A percentile compares a stretch with the other conserved stretches of the same genome.
These are phyloP conservation scores for Pseudocercospora crystallina DNA, from an alignment of 2,329 filamentous ascomycete species.

Conservation along the genomic window DNA sequence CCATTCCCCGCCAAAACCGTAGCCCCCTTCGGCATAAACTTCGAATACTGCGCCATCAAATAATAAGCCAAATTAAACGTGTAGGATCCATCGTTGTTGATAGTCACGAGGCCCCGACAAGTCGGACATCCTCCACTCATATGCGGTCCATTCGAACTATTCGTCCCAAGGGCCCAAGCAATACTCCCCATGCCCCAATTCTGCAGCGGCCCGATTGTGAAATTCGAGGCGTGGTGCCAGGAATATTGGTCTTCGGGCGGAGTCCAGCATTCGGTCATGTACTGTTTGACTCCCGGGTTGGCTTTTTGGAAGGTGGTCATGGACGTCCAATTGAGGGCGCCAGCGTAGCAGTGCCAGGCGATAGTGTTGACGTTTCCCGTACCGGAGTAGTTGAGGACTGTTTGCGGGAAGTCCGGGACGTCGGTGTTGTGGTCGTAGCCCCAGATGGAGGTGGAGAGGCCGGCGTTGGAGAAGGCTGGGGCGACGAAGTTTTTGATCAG, in stretches of 20 bases:
- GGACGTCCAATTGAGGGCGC: conserved; percentile 12
- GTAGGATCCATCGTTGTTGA: conserved; percentile 16
- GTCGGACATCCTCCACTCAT: conserved; percentile 15
- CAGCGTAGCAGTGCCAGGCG: conserved; percentile 26
- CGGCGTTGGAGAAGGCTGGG: conserved; percentile 18
- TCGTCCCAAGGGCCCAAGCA: conserved; percentile 21
- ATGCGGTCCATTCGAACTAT: conserved; percentile 18
- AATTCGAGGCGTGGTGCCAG: conserved; percentile 21
- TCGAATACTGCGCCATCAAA: conserved; percentile 24
- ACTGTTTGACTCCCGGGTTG: conserved; percentile 19
- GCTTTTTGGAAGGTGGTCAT: conserved; percentile 19
- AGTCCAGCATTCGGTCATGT: conserved; percentile 27
- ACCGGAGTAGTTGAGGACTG: conserved; percentile 16
- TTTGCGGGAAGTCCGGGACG: conserved; percentile 18
- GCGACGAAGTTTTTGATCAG: conserved; percentile 21
- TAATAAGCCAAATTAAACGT: conserved; percentile 23
- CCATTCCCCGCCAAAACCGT: conserved; percentile 14
- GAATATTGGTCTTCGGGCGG: conserved; percentile 8
- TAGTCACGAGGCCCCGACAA: conserved; percentile 20
- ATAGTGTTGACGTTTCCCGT: conserved; percentile 17
- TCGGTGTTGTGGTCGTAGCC: conserved; percentile 25
- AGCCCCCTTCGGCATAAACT: conserved; percentile 19
- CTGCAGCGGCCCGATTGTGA: conserved; percentile 23
- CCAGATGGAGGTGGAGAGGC: conserved; percentile 18
- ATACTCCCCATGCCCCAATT: conserved; percentile 24